Percentiles rank a stretch among this genome's conserved stretches.
phyloP scores from a whole-genome alignment of 495 filamentous ascomycete genomes.

The Coniosporium apollinis region DNA sequence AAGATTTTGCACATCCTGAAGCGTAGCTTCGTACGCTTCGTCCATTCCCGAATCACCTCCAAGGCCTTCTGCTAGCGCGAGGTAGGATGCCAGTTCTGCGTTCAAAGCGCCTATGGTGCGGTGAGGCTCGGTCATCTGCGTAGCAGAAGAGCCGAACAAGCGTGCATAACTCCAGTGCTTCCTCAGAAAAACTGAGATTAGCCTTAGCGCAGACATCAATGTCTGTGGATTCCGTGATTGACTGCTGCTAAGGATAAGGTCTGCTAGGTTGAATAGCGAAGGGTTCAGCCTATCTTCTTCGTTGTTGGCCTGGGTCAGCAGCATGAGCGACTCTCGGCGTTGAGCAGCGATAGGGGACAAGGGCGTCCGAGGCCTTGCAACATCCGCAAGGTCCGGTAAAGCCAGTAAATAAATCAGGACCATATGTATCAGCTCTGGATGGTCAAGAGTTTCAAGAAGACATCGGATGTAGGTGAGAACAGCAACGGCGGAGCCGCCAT shows the following conservation, averaged over 20 bases:
- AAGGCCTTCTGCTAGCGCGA: constrained; percentile 54
- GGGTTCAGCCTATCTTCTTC: constrained; percentile 59
- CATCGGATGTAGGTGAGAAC: constrained; percentile 86
- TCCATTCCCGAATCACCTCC: constrained; percentile 54
- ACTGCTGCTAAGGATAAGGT: constrained; percentile 77
- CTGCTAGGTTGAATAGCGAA: constrained; percentile 78
- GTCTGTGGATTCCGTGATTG: constrained; percentile 74
- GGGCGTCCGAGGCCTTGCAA: constrained; percentile 20
- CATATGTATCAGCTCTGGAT: constrained; percentile 80
- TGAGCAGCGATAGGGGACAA: constrained; percentile 44
- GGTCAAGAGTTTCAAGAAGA: constrained; percentile 76
- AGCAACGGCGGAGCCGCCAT: constrained; percentile 90
- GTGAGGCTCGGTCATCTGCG: constrained; percentile 29
- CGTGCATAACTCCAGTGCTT: constrained; percentile 76
- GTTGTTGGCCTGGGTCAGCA: constrained; percentile 58
- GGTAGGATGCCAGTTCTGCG: constrained; percentile 57
- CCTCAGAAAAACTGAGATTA: constrained; percentile 68
- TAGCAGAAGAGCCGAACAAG: constrained; percentile 44
- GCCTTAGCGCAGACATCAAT: constrained; percentile 67
- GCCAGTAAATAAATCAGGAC: constrained; percentile 88
- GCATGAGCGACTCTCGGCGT: constrained; percentile 73
- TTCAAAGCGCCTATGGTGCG: constrained; percentile 68
- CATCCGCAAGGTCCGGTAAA: constrained; percentile 35
- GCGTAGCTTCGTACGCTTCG: constrained; percentile 63
- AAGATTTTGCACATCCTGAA: constrained; percentile 58